Evolutionary conservation across 441 rosid species (phyloP), one percentile per base, ranked within the genome.

Genomic region (Arabidopsis lyrata): DNA sequence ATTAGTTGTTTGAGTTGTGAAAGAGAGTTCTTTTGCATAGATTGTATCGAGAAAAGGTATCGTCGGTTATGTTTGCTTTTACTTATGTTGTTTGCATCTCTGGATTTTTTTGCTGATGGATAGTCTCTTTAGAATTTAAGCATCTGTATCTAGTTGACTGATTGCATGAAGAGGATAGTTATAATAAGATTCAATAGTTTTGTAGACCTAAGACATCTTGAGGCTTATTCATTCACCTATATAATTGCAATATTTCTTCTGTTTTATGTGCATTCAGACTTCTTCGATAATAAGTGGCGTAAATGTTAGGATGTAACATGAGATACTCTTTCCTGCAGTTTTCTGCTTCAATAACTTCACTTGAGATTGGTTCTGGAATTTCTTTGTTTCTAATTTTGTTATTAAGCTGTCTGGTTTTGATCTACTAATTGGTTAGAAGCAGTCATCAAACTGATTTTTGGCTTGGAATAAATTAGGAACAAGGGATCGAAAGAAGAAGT

Each of bases 11-110:
- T 85, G 1, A 87, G 85, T 45, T 95, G 99, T 84, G 78, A 75
- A 58, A 86, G 83, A 63, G 84, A 85, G 72, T 86, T 82, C 79
- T 95, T 83, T 76, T 93, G 99, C 84, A 11, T 81, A 80, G 90
- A 83, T 61, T 96, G 99, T 86, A 81, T 88, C 70, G 86, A 75
- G 50, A 86, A 89, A 67, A 85, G 87, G 99, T 91, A 78, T 29
- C 34, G 13, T 57, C 20, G 6, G 52, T 48, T 44, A 31, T 34
- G n/a, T 29, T 70, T 70, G 76, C 52, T 34, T 71, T 24, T 62
- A 34, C 27, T 45, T 52, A 6, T 29, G 2, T 77, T 60, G 52
- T 54, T 72, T 66, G 36, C 14, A n/a, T 53, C 61, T 24, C 9
- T 69, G 11, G 52, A 9, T 38, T 27, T 61, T 61, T 54, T 27